phyloP scores from a whole-genome alignment of 108 stramenopile genomes.

The Nitzschia inconspicua region DNA sequence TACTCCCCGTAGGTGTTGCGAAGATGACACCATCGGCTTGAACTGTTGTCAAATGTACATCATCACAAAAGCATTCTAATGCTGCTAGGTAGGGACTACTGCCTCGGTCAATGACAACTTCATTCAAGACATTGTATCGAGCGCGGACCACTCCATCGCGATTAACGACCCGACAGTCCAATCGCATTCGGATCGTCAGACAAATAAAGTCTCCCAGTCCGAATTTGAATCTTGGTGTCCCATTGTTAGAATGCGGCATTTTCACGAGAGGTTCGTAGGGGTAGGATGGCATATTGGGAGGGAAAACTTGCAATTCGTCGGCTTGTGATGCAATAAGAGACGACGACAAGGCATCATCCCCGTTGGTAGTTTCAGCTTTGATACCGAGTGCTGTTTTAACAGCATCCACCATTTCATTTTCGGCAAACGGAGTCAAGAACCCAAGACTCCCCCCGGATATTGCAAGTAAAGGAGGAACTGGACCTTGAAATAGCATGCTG shows the following conservation, averaged over 20 bases:
- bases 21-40: constrained; percentile 97
- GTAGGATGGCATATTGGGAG: constrained; percentile 36
- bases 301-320: constrained; percentile 22
- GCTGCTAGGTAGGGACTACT: constrained; percentile 84
- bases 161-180: constrained; percentile 79
- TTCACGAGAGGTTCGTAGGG: constrained; percentile 10
- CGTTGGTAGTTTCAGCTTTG: neutral
- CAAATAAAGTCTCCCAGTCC: constrained; percentile 68
- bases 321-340: neutral
- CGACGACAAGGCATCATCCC: neutral
- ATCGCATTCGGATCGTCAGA: constrained; percentile 89
- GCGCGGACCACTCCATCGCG: constrained; percentile 57
- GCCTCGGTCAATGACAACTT: constrained; percentile 95
- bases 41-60: constrained; percentile 90
- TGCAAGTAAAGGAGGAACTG: constrained; percentile 84
- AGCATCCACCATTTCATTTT: constrained; percentile 76
- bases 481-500: constrained; percentile 60
- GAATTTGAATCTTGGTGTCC: constrained; percentile 39
- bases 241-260: neutral
- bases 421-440: constrained; percentile 88
- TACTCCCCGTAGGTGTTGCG: constrained; percentile 94
- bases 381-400: constrained; percentile 66
- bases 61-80: constrained; percentile 90
- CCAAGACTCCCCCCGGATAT: constrained; percentile 92
- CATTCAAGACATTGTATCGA: constrained; percentile 91